These are phyloP conservation scores for Auriscalpium microsporum DNA, from an alignment of 768 basidiomycete species.

Conservation along the genomic window DNA sequence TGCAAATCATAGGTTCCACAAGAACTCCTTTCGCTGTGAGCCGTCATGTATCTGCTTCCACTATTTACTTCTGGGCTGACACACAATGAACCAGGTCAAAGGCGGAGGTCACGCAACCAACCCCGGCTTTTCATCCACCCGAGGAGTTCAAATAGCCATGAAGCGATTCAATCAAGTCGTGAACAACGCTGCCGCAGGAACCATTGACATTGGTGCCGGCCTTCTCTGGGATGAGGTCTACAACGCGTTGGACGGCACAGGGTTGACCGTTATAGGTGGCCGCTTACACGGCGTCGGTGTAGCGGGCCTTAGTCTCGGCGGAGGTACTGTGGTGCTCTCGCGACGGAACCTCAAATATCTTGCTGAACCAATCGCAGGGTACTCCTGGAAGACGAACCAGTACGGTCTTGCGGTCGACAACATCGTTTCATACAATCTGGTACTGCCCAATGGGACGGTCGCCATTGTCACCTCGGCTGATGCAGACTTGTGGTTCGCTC, in stretches of 20 bases:
- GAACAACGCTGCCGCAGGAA: background rate
- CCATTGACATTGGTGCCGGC: constrained; percentile 16
- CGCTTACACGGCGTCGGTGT: constrained; percentile 18
- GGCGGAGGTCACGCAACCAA: constrained; percentile 19
- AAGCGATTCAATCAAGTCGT: constrained; percentile 10
- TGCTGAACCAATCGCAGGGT: constrained; percentile 14
- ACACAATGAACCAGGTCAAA: constrained; percentile 7
- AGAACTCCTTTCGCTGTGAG: no score
- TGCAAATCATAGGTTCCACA: constrained; percentile 4
- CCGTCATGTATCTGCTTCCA: no score
- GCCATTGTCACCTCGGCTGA: background rate
- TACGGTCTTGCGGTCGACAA: constrained; percentile 22
- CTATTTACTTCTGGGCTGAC: no score
- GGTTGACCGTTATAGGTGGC: constrained; percentile 19
- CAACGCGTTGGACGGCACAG: constrained; percentile 6
- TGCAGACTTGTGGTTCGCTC: constrained; percentile 8
- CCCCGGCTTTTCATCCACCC: constrained; percentile 20
- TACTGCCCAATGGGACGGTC: constrained; percentile 22
- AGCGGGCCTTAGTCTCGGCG: constrained; percentile 9
- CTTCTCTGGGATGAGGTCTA: constrained; percentile 23
- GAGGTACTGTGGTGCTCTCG: no score
- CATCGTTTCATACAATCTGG: constrained; percentile 19
- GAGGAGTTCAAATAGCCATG: constrained; percentile 20
- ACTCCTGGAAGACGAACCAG: constrained; percentile 20
- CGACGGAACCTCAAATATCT: no score